Conservation (phyloP, 1,284 basidiomycete species). For the Ustilago sp. region DNA sequence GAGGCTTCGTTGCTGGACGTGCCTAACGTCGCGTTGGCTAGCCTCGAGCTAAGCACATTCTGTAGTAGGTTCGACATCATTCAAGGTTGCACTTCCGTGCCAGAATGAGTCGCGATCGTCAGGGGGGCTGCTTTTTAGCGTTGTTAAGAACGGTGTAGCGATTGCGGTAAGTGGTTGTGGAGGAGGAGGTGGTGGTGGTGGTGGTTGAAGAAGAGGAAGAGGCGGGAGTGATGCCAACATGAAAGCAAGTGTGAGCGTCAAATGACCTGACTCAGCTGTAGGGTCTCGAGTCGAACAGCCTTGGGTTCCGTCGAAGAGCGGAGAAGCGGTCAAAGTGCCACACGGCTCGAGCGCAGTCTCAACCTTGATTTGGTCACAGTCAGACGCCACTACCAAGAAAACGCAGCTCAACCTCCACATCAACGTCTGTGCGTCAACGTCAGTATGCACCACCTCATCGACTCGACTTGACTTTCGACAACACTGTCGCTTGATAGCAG, state of each 20-base stretch:
- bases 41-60: slow-evolving; percentile 54
- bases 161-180: not conserved
- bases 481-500: not conserved
- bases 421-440: slow-evolving; percentile 7
- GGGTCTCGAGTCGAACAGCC: slow-evolving; percentile 11
- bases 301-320: slow-evolving; percentile 7
- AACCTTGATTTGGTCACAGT: slow-evolving; percentile 15
- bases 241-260: not conserved
- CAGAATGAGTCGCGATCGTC: not conserved
- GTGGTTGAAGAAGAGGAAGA: not conserved
- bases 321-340: slow-evolving; percentile 5
- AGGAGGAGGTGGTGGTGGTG: slow-evolving; percentile 8
- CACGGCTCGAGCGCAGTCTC: not conserved
- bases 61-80: slow-evolving; percentile 61
- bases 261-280: slow-evolving; percentile 24
- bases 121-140: not conserved
- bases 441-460: not conserved
- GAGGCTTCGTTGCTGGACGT: slow-evolving; percentile 20
- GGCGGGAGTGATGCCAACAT: not conserved
- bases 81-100: not conserved
- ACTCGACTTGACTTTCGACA: not conserved
- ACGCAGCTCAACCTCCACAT: slow-evolving; percentile 10
- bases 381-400: slow-evolving; percentile 4
- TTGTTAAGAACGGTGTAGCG: not conserved
- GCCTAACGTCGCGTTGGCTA: slow-evolving; percentile 49